Evolutionary conservation across 305 asterid species (phyloP), one percentile per base, ranked within the genome.

Genomic region (Solanum chacoense): DNA sequence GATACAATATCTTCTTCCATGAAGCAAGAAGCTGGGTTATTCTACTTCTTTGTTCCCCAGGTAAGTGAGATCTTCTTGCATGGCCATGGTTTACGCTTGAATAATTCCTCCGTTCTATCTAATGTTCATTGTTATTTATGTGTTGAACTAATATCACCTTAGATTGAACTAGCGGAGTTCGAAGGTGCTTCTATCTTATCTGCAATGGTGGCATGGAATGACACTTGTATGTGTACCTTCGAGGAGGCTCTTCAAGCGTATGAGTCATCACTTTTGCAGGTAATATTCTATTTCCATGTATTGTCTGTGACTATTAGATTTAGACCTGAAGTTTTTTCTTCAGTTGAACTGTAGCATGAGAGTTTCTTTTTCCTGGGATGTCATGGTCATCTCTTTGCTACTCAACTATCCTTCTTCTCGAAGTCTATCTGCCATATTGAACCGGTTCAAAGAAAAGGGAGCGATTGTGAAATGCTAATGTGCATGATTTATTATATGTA

Each of bases 161-260:
- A 97, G 98, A 94, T 97, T 91, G 98, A 95, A 94, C 91, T 97
- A 90, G 95, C 91, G 88, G 99, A 97, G 91, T 93, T 91, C 75
- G 94, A 92, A 88, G 98, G 93, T 89, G 93, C 95, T 65, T 90
- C 98, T 72, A 89, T 94, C 90, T 91, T 97, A 90, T 77, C 87
- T 75, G 95, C 95, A 67, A 95, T 96, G 77, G 89, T 97, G 89
- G 98, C 99, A 84, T 96, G 99, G 99, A 93, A 93, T 87, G 94
- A 93, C 89, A 91, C 95, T 78, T 94, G 94, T 45, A 84, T 94
- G 55, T 89, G 95, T 90, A 94, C 92, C 34, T 94, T 94, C 69
- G 87, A 88, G 74, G 95, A 97, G 91, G 97, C 98, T 85, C 87
- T 93, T 91, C 93, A 90, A 84, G 85, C 88, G 28, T 95, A 91